A percentile compares a stretch with the other conserved stretches of the same genome.
These are phyloP conservation scores for Ceratobasidium sp. DNA, from an alignment of 1,284 basidiomycete species.

Conservation along the genomic window DNA sequence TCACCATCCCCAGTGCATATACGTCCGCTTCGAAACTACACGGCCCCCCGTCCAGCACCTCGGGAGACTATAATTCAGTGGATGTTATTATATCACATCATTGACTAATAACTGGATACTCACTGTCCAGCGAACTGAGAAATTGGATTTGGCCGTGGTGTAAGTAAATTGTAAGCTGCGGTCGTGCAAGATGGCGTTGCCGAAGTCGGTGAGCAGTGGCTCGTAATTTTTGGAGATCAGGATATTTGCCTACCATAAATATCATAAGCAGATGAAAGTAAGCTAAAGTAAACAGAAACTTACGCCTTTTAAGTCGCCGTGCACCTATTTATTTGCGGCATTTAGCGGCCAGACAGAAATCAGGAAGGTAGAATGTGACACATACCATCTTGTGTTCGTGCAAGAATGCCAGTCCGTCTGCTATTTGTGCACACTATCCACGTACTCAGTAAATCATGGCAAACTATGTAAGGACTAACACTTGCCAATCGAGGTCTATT, in stretches of 20 bases:
- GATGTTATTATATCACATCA: background rate
- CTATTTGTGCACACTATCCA: background rate
- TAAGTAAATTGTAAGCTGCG: constrained; percentile 1
- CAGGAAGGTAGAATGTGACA: background rate
- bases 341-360: background rate
- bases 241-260: constrained; percentile 1
- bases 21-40: constrained; percentile 16
- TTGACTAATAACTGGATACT: background rate
- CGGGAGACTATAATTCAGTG: background rate
- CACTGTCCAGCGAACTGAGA: constrained; percentile 22
- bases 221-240: background rate
- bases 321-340: background rate
- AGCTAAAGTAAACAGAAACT: background rate
- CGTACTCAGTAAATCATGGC: background rate
- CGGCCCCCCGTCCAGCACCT: background rate
- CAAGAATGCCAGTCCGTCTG: constrained; percentile 5
- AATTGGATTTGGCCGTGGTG: constrained; percentile 1
- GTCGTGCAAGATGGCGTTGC: constrained; percentile 9
- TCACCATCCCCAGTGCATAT: constrained; percentile 25
- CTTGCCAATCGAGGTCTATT: background rate
- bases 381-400: background rate
- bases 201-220: constrained; percentile 21
- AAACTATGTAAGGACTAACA: no score
- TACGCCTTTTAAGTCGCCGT: constrained; percentile 28
- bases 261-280: background rate